These are phyloP conservation scores for Pseudoperonospora humuli DNA, from an alignment of 352 stramenopile species.

Conservation along the genomic window DNA sequence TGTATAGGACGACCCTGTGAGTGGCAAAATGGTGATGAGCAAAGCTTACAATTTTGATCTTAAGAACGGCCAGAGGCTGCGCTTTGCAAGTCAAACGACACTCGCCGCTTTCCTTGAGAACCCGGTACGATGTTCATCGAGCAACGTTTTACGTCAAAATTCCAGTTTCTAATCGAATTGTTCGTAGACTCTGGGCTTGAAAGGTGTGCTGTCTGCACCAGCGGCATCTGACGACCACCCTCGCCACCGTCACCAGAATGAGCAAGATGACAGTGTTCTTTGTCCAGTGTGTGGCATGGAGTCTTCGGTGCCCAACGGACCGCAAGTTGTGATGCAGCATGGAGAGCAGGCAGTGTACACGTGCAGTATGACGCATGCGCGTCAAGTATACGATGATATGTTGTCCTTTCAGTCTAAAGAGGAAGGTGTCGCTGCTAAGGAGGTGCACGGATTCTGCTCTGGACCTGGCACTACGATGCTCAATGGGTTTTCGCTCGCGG, in stretches of 20 bases:
- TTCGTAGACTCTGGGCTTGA: slow-evolving; percentile 30
- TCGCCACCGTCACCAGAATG: not conserved
- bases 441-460: slow-evolving; percentile 35
- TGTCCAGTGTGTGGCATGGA: slow-evolving; percentile 73
- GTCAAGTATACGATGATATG: slow-evolving; percentile 50
- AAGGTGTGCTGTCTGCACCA: slow-evolving; percentile 29
- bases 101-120: slow-evolving; percentile 44
- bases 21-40: slow-evolving; percentile 65
- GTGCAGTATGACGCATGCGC: slow-evolving; percentile 63
- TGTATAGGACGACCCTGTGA: slow-evolving; percentile 54
- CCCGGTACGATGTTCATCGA: slow-evolving; percentile 23
- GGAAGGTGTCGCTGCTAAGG: slow-evolving; percentile 1
- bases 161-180: too few relatives aligned
- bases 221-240: not conserved
- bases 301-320: slow-evolving; percentile 34
- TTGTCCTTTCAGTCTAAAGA: slow-evolving; percentile 28
- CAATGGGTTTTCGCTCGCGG: slow-evolving; percentile 53
- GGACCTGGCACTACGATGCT: slow-evolving; percentile 66
- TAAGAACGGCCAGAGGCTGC: slow-evolving; percentile 55
- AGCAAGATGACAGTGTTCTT: slow-evolving; percentile 18
- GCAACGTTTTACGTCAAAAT: too few relatives aligned
- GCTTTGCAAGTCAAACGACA: slow-evolving; percentile 49
- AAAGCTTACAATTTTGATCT: slow-evolving; percentile 44
- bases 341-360: slow-evolving; percentile 55
- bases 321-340: slow-evolving; percentile 45